A percentile compares a stretch with the other conserved stretches of the same genome.
These are phyloP conservation scores for Ceriops zippeliana DNA, from an alignment of 345 rosid genomes.

Conservation along the genomic window DNA sequence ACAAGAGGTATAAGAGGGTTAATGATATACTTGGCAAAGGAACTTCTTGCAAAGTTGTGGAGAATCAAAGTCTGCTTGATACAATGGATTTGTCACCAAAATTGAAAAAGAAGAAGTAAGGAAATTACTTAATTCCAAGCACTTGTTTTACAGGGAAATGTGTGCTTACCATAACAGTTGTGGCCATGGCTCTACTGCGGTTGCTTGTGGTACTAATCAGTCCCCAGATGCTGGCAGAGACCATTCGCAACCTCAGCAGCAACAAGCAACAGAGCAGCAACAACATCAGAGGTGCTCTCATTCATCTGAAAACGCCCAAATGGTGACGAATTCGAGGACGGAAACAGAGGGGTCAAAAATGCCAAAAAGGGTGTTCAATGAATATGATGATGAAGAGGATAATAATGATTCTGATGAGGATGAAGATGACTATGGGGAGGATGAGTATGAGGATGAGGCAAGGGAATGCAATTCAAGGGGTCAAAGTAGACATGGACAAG, in stretches of 20 bases:
- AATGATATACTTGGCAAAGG: constrained; percentile 93
- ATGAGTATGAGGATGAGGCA: constrained; percentile 39
- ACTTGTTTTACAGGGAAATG: constrained; percentile 92
- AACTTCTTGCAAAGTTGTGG: constrained; percentile 86
- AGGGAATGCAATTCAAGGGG: constrained; percentile 31
- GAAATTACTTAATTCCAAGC: constrained; percentile 85
- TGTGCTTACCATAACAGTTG: constrained; percentile 94
- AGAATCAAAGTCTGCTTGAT: constrained; percentile 78
- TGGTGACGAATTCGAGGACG: constrained; percentile 19
- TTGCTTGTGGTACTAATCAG: constrained; percentile 29
- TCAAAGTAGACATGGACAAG: constrained; percentile 38
- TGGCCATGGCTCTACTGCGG: constrained; percentile 43
- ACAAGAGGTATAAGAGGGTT: constrained; percentile 95
- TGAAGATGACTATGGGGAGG: constrained; percentile 35
- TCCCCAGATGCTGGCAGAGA: constrained; percentile 39
- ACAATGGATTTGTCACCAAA: constrained; percentile 69
- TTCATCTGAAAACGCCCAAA: constrained; percentile 31
- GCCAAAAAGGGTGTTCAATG: constrained; percentile 28
- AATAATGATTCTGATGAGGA: constrained; percentile 23
- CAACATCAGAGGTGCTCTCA: constrained; percentile 56
- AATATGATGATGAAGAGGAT: constrained; percentile 48
- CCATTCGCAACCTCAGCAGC: constrained; percentile 34
- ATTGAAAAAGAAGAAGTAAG: constrained; percentile 79
- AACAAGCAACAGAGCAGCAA: constrained; percentile 27
- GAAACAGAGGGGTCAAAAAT: constrained; percentile 39